phyloP scores from a whole-genome alignment of 345 rosid genomes.

The Cardamine resedifolia region DNA sequence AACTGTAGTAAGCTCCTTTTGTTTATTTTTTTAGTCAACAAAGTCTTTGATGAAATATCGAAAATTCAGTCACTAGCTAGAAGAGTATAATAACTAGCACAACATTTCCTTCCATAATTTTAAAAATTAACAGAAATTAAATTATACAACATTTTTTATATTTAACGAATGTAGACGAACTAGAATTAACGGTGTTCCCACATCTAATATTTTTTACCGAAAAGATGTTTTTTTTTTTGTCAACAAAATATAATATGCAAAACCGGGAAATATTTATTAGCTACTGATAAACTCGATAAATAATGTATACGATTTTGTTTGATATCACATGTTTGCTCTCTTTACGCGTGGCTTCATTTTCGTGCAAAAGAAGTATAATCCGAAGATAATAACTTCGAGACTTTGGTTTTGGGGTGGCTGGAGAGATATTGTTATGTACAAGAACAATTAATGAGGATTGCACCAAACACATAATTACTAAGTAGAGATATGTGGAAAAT shows the following conservation, averaged over 20 bases:
- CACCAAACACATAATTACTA: constrained; percentile 23
- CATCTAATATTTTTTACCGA: not conserved
- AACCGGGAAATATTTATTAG: not conserved
- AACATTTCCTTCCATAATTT: not conserved
- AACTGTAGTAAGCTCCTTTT: not conserved
- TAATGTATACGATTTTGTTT: not conserved
- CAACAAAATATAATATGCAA: too few species aligned
- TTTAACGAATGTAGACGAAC: not conserved
- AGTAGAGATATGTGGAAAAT: constrained; percentile 29
- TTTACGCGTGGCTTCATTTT: not conserved
- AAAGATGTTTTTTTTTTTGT: not conserved
- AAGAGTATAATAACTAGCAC: not conserved
- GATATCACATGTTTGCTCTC: not conserved
- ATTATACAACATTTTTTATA: not conserved
- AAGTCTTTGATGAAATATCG: not conserved
- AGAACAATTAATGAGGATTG: constrained; percentile 11
- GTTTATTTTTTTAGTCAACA: not conserved
- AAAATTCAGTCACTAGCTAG: not conserved
- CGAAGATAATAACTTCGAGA: constrained; percentile 1
- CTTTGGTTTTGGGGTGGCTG: not conserved
- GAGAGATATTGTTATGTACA: not conserved
- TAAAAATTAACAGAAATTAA: not conserved
- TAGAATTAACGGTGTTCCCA: not conserved
- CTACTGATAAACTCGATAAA: too few species aligned
- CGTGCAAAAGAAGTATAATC: not conserved